phyloP scores from a whole-genome alignment of 2,329 filamentous ascomycete genomes.

The Cladosporium velox region DNA sequence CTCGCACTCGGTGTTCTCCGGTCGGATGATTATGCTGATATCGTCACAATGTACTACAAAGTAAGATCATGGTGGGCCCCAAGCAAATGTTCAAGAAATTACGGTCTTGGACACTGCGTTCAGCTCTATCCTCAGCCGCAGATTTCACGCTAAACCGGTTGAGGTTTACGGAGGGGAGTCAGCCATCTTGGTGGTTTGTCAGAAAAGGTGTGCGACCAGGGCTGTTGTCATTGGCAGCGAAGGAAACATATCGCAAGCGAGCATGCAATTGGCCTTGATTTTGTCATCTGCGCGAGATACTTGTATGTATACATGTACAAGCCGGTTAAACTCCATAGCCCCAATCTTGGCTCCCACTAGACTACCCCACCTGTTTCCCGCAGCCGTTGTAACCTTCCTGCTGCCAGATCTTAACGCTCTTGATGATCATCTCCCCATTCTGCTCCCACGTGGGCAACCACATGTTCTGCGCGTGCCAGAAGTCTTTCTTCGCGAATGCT shows the following conservation, averaged over 20 bases:
- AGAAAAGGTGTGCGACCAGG: neutral
- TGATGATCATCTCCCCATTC: conserved; percentile 43
- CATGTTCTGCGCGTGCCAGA: conserved; percentile 61
- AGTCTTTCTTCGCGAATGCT: conserved; percentile 69
- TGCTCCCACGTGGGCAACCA: conserved; percentile 42
- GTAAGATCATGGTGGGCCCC: neutral
- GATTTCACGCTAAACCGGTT: conserved; percentile 1
- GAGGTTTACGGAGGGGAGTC: neutral
- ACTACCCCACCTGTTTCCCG: conserved; percentile 24
- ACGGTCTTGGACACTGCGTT: neutral
- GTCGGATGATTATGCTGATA: neutral
- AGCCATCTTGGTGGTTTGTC: neutral
- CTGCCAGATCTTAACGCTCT: conserved; percentile 51
- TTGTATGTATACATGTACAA: neutral
- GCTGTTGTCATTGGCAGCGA: neutral
- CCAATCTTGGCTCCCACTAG: neutral
- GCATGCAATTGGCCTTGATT: neutral
- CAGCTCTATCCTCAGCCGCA: conserved; percentile 6
- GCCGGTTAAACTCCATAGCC: neutral
- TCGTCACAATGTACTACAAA: neutral
- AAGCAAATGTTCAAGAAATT: neutral
- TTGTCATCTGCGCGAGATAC: neutral
- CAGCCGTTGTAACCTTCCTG: conserved; percentile 52
- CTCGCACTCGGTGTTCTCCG: neutral
- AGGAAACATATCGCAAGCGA: neutral